phyloP scores from a whole-genome alignment of 345 rosid genomes.

The Chamaenerion angustifolium region DNA sequence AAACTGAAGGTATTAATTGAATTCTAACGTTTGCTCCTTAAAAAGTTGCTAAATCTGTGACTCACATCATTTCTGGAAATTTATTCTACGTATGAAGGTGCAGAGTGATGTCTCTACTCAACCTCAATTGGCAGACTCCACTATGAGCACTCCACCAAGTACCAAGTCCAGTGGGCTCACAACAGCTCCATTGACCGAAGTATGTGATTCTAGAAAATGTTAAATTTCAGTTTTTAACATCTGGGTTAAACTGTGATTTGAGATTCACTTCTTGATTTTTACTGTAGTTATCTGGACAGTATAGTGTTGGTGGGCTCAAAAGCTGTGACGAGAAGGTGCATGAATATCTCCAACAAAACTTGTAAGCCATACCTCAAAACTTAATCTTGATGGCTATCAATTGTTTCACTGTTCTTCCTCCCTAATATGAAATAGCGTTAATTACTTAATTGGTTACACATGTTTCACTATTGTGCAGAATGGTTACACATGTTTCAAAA shows the following conservation, averaged over 20 bases:
- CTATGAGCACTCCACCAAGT: constrained; percentile 22
- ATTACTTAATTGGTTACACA: too few species aligned
- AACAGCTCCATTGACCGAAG: constrained; percentile 31
- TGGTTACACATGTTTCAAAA: too few species aligned
- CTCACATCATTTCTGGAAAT: neutral
- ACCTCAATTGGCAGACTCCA: constrained; percentile 25
- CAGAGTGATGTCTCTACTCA: constrained; percentile 25
- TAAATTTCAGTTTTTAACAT: neutral
- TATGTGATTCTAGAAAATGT: constrained; percentile 12
- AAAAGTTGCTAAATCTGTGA: too few species aligned
- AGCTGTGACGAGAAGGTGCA: constrained; percentile 64
- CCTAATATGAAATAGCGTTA: too few species aligned
- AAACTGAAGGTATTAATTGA: constrained; percentile 37
- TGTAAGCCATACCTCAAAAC: constrained; percentile 29
- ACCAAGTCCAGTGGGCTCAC: constrained; percentile 17
- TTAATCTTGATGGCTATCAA: too few species aligned
- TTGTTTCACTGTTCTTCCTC: too few species aligned
- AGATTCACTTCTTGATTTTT: constrained; percentile 1
- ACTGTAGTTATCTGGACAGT: constrained; percentile 34
- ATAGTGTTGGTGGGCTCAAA: constrained; percentile 41
- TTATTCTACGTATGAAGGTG: constrained; percentile 12
- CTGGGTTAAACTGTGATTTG: neutral
- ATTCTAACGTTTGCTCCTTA: neutral
- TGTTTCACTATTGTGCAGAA: too few species aligned
- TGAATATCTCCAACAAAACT: constrained; percentile 62